These are phyloP conservation scores for Solanum aculeatissimum DNA, from an alignment of 305 asterid genomes.

Conservation along the genomic window DNA sequence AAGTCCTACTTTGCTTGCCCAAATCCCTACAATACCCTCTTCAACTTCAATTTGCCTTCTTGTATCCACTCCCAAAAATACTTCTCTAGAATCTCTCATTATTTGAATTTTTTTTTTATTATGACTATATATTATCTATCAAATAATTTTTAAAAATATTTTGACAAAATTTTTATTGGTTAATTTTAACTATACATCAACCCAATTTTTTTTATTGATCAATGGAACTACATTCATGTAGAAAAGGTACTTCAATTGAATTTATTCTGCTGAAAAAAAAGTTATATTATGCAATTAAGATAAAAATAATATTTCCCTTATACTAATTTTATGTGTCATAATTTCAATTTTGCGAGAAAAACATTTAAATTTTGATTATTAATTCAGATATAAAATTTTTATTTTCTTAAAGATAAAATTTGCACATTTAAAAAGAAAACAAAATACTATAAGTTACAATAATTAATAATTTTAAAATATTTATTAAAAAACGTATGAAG, in stretches of 20 bases:
- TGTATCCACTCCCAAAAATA: background rate
- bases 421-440: too few species aligned
- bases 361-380: background rate
- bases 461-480: background rate
- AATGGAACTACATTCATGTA: too few species aligned
- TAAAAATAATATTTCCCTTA: too few species aligned
- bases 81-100: constrained; percentile 7
- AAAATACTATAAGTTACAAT: background rate
- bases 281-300: background rate
- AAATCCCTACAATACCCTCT: constrained; percentile 18
- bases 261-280: background rate
- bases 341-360: background rate
- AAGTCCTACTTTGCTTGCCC: background rate
- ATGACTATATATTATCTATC: too few species aligned
- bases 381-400: background rate
- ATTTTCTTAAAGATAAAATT: background rate
- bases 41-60: constrained; percentile 4
- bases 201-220: too few species aligned
- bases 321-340: background rate
- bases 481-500: background rate
- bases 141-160: too few species aligned
- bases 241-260: too few species aligned
- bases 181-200: background rate
- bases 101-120: too few species aligned
- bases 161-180: background rate